Evolutionary conservation across 768 basidiomycete genomes (phyloP), one percentile per base, ranked within the genome.

Genomic region (Strobilomyces confusus): DNA sequence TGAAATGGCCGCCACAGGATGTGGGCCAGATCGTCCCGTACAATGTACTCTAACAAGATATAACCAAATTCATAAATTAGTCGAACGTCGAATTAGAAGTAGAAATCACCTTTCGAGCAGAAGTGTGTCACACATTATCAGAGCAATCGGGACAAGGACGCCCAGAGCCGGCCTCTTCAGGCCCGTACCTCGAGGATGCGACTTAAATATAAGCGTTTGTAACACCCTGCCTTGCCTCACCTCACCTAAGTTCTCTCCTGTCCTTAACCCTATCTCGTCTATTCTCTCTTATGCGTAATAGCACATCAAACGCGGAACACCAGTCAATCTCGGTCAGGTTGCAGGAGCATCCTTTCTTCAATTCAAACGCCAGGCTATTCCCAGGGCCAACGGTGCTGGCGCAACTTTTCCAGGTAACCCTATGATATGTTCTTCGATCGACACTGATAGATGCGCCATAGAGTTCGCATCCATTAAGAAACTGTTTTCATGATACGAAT

Each of bases 151-250:
- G 32, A 33, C 3, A 13, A 33, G 12, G 32, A 33, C 11, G 12
- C n/a, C 32, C 32, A 8, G 22, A 23, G 38, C 19, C 38, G 9
- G 19, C 40, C 40, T n/a, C 19, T 14, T 14, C 22, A 11, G 37
- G 19, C 14, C 38, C 11, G 37, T 37, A 19, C 37, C 37, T 37
- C 37, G 9, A 37, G 37, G n/a, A n/a, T n/a, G n/a, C n/a, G n/a
- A n/a, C 15, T 13, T n/a, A 32, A 13, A 44, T 58, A 51, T 61
- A 62, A 49, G 17, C 11, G 22, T 26, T 42, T 20, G 29, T 40
- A 11, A 30, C 36, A 13, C 3, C 9, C 1, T 23, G n/a, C 41
- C 20, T 25, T 22, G 22, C n/a, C 20, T n/a, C 32, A 7, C 29
- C 11, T 7, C 5, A 1, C n/a, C 14, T 3, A 20, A 11, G 11